Conservation (phyloP, 1,284 basidiomycete genomes). For the Phlebopus sp. region DNA sequence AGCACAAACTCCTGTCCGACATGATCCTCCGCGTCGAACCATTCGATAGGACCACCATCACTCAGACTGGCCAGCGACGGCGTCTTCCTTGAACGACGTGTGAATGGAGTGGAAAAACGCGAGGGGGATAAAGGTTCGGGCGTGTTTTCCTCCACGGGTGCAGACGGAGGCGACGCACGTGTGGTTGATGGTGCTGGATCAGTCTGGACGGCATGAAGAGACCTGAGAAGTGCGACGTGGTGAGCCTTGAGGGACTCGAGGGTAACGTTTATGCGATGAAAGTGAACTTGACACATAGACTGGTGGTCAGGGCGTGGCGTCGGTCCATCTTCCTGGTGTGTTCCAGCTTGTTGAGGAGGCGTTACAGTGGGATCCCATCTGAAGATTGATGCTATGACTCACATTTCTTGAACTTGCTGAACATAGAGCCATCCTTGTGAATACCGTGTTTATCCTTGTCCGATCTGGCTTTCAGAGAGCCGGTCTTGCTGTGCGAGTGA, state of each 20-base stretch:
- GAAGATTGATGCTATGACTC: constrained; percentile 16
- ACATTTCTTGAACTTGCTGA: constrained; percentile 60
- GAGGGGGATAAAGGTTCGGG: constrained; percentile 29
- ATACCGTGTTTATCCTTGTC: constrained; percentile 50
- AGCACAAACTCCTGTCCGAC: constrained; percentile 70
- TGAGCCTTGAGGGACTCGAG: constrained; percentile 59
- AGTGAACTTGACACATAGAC: constrained; percentile 10
- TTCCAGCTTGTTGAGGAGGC: constrained; percentile 14
- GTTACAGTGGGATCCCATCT: not conserved
- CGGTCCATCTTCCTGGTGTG: constrained; percentile 26
- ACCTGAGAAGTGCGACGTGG: constrained; percentile 49
- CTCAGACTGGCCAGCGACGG: constrained; percentile 57
- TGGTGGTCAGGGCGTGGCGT: constrained; percentile 18
- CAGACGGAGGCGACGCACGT: constrained; percentile 43
- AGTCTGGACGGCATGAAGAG: constrained; percentile 38
- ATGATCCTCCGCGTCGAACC: constrained; percentile 66
- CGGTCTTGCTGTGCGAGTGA: constrained; percentile 31
- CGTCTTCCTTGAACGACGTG: constrained; percentile 40
- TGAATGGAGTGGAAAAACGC: constrained; percentile 33
- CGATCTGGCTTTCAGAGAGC: constrained; percentile 36
- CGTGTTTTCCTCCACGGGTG: constrained; percentile 50
- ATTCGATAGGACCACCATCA: constrained; percentile 54
- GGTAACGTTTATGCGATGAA: constrained; percentile 42
- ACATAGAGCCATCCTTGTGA: constrained; percentile 40
- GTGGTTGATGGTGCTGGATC: constrained; percentile 37